Base-by-base conservation (phyloP, 148 eudicot genomes). In the Fallopia convolvulus region DNA sequence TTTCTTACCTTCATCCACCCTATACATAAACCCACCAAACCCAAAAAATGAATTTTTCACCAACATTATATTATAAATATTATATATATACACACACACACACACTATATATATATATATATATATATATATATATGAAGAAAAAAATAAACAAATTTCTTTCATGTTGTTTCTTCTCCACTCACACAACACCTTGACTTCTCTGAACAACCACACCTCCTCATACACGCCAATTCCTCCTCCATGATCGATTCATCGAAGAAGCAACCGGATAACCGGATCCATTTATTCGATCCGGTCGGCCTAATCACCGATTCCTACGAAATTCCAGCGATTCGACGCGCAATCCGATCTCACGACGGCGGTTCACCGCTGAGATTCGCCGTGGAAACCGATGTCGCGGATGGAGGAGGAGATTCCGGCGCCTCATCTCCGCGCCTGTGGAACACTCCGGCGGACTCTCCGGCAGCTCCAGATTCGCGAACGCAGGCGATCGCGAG, bases 401-500 rank as follows among this genome's bases (percentile, higher is more conserved):
- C 81, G 81, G 3, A 6, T 3, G 46, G 9, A 10, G 44, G 9
- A 10, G 44, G 20, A 76, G 52, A 68, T 32, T 76, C 55, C 26
- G 77, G 9, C 70, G 41, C 3, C 8, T 20, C 75, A 21, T 68
- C 72, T 15, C 72, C 72, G 21, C 72, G 72, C 72, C 46, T 68
- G 5, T 68, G 55, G 53, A 48, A 44, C 1, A 3, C 72, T n/a
- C 58, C 87, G 39, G 85, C 94, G 0, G 21, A 44, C 0, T 8
- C 72, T 17, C 58, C 87, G 39, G 85, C 94, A 0, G n/a, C n/a
- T n/a, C 90, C 91, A 14, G 79, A 66, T 33, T 83, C 93, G 0
- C 81, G 88, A 73, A 58, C 86, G 70, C 88, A 85, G 71, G 95
- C 93, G 33, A 89, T 92, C 3, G 97, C 90, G 36, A 86, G 82